Conservation (phyloP, 768 basidiomycete species). For the Punctularia strigosozonata region DNA sequence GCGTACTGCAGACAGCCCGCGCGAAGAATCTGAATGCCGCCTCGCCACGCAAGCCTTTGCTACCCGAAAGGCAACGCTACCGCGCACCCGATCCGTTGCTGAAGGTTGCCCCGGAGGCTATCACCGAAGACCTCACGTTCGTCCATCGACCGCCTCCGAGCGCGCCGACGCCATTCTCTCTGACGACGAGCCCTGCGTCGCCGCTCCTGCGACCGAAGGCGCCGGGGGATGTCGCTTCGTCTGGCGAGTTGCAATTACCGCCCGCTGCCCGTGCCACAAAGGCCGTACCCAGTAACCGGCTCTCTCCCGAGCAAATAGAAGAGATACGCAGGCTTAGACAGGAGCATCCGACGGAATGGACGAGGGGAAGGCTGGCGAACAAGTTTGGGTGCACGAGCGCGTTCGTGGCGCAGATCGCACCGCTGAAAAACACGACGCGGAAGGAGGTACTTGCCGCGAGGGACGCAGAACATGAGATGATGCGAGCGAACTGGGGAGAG, state of each 20-base stretch:
- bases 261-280: constrained; percentile 17
- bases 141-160: constrained; percentile 80
- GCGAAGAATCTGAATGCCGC: too few relatives aligned
- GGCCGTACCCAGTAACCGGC: constrained; percentile 1
- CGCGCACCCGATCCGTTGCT: constrained; percentile 19
- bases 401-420: constrained; percentile 57
- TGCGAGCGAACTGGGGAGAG: constrained; percentile 59
- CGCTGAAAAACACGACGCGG: constrained; percentile 39
- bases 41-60: constrained; percentile 16
- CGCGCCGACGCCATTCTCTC: constrained; percentile 60
- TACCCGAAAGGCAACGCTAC: constrained; percentile 16
- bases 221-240: constrained; percentile 13
- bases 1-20: too few relatives aligned
- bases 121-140: constrained; percentile 48
- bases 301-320: constrained; percentile 32
- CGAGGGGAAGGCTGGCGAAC: constrained; percentile 55
- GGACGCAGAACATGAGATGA: constrained; percentile 33
- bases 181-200: constrained; percentile 57
- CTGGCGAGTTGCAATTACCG: constrained; percentile 35
- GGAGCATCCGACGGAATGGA: constrained; percentile 46
- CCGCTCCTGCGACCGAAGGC: constrained; percentile 44
- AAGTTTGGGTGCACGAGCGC: constrained; percentile 63
- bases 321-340: constrained; percentile 48
- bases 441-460: constrained; percentile 29
- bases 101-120: constrained; percentile 10